A percentile compares a stretch with the other conserved stretches of the same genome.
Evolutionary conservation across 345 rosid species (phyloP).

Genomic region (Boechera stricta): DNA sequence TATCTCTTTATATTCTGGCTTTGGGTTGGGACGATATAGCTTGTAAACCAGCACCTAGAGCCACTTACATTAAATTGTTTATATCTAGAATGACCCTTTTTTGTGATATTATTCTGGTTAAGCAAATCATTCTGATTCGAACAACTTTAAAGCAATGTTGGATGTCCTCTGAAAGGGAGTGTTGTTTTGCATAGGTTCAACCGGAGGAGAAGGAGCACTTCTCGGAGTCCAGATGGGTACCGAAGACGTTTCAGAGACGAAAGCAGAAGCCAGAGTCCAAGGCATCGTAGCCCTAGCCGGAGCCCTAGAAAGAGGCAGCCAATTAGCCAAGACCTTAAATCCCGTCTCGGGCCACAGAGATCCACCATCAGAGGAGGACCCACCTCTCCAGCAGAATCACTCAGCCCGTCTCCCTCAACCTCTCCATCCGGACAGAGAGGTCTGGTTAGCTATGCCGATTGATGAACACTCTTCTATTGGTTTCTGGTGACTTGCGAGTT

Average conservation of each 20-base stretch:
- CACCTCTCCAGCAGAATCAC: slow-evolving; percentile 54
- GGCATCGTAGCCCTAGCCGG: slow-evolving; percentile 50
- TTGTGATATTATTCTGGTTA: background rate
- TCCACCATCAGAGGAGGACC: slow-evolving; percentile 50
- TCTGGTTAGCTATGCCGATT: slow-evolving; percentile 84
- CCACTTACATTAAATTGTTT: background rate
- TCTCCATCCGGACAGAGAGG: slow-evolving; percentile 74
- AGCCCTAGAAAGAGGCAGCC: slow-evolving; percentile 68
- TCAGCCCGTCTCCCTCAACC: slow-evolving; percentile 59
- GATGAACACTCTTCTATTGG: slow-evolving; percentile 40
- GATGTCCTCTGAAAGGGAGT: slow-evolving; percentile 7
- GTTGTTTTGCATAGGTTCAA: slow-evolving; percentile 50
- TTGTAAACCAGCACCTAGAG: slow-evolving; percentile 23
- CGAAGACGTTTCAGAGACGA: slow-evolving; percentile 56
- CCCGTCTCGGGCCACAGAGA: slow-evolving; percentile 69
- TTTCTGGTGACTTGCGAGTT: slow-evolving; percentile 15
- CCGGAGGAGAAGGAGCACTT: slow-evolving; percentile 60
- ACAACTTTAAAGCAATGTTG: background rate
- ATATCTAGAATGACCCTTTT: background rate
- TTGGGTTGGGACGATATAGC: slow-evolving; percentile 2
- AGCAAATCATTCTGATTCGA: slow-evolving; percentile 1
- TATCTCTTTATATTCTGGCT: slow-evolving; percentile 6
- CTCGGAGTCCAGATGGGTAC: slow-evolving; percentile 65
- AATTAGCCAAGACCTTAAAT: slow-evolving; percentile 70
- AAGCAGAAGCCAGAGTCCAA: slow-evolving; percentile 65